Percentiles rank a stretch among this genome's conserved stretches.
Conservation (phyloP, 1,284 basidiomycete species). For the Pseudozyma thailandica region DNA sequence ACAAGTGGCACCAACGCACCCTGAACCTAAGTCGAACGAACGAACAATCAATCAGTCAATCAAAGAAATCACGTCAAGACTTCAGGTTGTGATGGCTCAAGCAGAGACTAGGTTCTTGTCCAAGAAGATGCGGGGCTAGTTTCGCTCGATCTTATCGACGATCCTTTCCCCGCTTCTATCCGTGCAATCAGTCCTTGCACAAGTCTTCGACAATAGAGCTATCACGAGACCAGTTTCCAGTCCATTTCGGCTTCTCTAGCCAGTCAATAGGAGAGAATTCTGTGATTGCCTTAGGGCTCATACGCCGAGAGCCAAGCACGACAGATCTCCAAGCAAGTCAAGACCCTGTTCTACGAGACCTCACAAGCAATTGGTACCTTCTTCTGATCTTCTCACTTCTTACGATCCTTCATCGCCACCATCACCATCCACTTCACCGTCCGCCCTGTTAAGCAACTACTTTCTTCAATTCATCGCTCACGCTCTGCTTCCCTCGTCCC, state of each 20-base stretch:
- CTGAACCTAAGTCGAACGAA: too few species aligned
- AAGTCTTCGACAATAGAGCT: too few species aligned
- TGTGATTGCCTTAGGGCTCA: too few species aligned
- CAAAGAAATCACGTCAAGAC: too few species aligned
- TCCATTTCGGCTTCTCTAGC: not conserved
- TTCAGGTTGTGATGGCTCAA: too few species aligned
- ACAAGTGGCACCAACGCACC: not conserved
- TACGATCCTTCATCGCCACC: not conserved
- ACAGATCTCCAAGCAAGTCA: not conserved
- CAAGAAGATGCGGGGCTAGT: not conserved
- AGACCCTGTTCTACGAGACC: too few species aligned
- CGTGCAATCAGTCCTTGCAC: slow-evolving; percentile 9
- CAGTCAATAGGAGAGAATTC: too few species aligned
- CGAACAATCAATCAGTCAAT: too few species aligned
- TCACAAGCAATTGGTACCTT: too few species aligned
- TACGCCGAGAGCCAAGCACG: not conserved
- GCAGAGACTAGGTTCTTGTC: too few species aligned
- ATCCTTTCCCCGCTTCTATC: slow-evolving; percentile 36
- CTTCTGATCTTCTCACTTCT: not conserved
- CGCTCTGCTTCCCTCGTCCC: not conserved
- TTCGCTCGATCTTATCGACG: slow-evolving; percentile 18
- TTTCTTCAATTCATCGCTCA: not conserved
- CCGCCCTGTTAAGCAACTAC: not conserved
- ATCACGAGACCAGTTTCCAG: not conserved
- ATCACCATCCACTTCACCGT: not conserved